Base-by-base conservation (phyloP, 2,329 filamentous ascomycete species). In the Cephalotrichum gorgonifer region DNA sequence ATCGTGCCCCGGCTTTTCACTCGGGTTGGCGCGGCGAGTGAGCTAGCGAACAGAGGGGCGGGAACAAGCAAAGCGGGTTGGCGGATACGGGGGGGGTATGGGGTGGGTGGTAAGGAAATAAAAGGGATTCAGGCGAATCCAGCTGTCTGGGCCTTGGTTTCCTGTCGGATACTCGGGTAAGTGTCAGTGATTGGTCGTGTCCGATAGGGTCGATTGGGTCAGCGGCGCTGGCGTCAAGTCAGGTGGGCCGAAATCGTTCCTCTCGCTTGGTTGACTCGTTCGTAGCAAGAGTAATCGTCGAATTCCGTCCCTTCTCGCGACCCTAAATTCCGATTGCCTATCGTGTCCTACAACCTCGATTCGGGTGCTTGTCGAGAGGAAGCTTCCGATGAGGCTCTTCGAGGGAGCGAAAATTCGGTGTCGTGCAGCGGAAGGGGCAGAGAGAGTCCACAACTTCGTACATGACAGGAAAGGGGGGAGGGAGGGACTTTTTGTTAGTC, bases 401-500 rank as follows among this genome's bases (percentile, higher is more conserved):
- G 46, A 48, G 25, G 46, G 45, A n/a, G 28, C 25, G 38, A 42
- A 23, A 26, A 28, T 25, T 42, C 23, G 46, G 38, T 48, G 35
- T 38, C 39, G 35, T 31, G 39, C 33, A 42, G 39, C 38, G 46
- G 35, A 38, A 48, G 43, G 46, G 38, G 25, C 28, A 42, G 35
- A 4, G 41, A 43, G 41, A 25, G 25, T 41, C n/a, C n/a, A n/a
- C n/a, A n/a, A n/a, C n/a, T n/a, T n/a, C n/a, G n/a, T n/a, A n/a
- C n/a, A n/a, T 14, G 27, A 11, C 11, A 30, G 39, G 38, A 38
- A 42, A 48, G 39, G 35, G 28, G 38, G 44, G 30, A 46, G 28
- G 26, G 46, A 33, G 38, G 46, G 31, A 42, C 25, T 15, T 48
- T 48, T 48, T 48, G 46, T 48, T 48, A 38, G 46, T 25, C 33